phyloP scores from a whole-genome alignment of 176 grass and related monocot species.

The Aegilops speltoides region DNA sequence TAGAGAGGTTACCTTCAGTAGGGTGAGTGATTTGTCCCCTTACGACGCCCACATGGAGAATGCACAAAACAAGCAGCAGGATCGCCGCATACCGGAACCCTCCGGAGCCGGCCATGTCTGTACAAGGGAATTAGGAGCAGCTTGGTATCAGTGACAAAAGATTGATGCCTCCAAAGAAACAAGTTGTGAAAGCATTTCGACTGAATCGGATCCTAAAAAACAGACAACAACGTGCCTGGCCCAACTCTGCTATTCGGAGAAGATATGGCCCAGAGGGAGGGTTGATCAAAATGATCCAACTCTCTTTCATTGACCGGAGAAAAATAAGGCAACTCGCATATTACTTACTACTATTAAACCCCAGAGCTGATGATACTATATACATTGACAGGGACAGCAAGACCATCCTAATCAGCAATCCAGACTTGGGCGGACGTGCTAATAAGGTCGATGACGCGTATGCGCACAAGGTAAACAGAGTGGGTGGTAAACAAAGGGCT shows the following conservation, averaged over 20 bases:
- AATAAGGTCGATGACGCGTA: not conserved
- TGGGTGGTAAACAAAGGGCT: not conserved
- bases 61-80: constrained; percentile 48
- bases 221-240: constrained; percentile 12
- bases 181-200: constrained; percentile 27
- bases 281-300: constrained; percentile 1
- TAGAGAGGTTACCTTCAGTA: constrained; percentile 64
- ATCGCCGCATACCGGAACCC: constrained; percentile 11
- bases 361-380: no score
- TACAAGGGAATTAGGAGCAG: constrained; percentile 3
- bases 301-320: constrained; percentile 29
- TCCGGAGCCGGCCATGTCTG: constrained; percentile 48
- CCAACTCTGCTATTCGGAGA: not conserved
- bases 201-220: constrained; percentile 10
- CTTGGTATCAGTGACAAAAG: constrained; percentile 16
- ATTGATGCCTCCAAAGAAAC: not conserved
- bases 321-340: constrained; percentile 19
- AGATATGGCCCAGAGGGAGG: constrained; percentile 9
- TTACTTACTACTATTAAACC: not conserved
- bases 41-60: constrained; percentile 27
- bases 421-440: not conserved
- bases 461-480: not conserved
- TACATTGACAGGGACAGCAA: not conserved
- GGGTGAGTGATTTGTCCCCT: constrained; percentile 63
- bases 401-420: not conserved